Evolutionary conservation across 495 filamentous ascomycete genomes (phyloP).

Genomic region (Penicillium angulare): DNA sequence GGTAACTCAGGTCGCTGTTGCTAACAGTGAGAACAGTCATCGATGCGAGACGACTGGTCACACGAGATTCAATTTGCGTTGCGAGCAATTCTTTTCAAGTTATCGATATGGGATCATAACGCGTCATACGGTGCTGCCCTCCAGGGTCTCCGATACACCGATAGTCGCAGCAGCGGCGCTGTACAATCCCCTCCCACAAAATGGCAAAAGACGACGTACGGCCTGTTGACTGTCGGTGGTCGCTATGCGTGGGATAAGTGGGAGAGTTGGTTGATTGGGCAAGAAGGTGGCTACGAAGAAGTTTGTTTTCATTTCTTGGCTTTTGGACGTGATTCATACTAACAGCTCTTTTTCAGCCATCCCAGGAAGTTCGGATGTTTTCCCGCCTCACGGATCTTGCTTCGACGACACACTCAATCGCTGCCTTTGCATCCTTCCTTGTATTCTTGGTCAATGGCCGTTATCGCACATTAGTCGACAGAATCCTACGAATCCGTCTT

Average conservation of each 20-base stretch:
- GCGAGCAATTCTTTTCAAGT: conserved; percentile 82
- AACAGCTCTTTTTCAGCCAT: conserved; percentile 31
- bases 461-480: conserved; percentile 88
- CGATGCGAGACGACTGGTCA: conserved; percentile 76
- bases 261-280: conserved; percentile 79
- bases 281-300: conserved; percentile 68
- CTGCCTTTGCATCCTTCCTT: conserved; percentile 80
- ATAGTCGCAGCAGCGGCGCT: conserved; percentile 67
- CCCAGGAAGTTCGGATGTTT: conserved; percentile 53
- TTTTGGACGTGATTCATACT: conserved; percentile 9
- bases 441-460: conserved; percentile 86
- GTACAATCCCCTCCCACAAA: conserved; percentile 61
- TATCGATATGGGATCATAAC: conserved; percentile 94
- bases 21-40: conserved; percentile 36
- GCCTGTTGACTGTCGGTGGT: conserved; percentile 80
- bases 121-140: conserved; percentile 91
- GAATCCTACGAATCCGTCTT: conserved; percentile 80
- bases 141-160: conserved; percentile 86
- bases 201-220: conserved; percentile 83
- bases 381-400: conserved; percentile 65
- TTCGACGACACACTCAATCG: conserved; percentile 72
- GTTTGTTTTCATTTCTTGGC: conserved; percentile 24
- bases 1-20: background rate
- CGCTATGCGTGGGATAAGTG: conserved; percentile 87
- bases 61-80: conserved; percentile 79